These are phyloP conservation scores for Boletus edulis DNA, from an alignment of 768 basidiomycete genomes.

Conservation along the genomic window DNA sequence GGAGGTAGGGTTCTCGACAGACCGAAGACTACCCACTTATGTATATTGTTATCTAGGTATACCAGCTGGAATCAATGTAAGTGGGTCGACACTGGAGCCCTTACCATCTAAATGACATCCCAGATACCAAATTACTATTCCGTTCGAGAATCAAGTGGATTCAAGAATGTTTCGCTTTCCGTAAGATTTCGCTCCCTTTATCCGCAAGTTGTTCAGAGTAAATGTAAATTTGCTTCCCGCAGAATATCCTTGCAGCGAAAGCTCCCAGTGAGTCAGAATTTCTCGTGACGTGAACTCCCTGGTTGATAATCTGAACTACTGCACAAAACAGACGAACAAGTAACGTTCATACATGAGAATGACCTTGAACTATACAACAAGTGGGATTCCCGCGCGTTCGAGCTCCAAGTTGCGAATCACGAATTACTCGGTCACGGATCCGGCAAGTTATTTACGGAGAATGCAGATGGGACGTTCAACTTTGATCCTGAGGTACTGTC, in stretches of 20 bases:
- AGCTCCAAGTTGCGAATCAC: conserved; percentile 89
- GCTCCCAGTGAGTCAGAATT: conserved; percentile 56
- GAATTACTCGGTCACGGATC: conserved; percentile 85
- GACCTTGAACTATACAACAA: conserved; percentile 71
- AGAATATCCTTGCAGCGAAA: conserved; percentile 89
- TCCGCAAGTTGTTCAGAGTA: not conserved
- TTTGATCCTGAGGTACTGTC: conserved; percentile 68
- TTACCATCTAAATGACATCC: not conserved
- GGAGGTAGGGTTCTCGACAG: conserved; percentile 49
- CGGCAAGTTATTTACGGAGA: conserved; percentile 80
- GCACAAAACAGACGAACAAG: conserved; percentile 56
- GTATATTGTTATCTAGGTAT: conserved; percentile 48
- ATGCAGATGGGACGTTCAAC: conserved; percentile 72
- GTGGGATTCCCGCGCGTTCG: conserved; percentile 79
- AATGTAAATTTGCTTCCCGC: not conserved
- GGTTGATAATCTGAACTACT: not conserved
- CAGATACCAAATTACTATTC: conserved; percentile 87
- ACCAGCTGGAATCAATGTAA: conserved; percentile 81
- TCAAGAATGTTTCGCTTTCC: conserved; percentile 86
- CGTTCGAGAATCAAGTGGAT: conserved; percentile 75
- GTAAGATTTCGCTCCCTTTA: conserved; percentile 38
- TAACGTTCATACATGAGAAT: conserved; percentile 81
- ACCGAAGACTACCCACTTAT: not conserved
- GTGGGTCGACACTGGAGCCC: conserved; percentile 12
- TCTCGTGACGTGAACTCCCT: not conserved